phyloP scores from a whole-genome alignment of 2,329 filamentous ascomycete genomes.

The Nemania sp. region DNA sequence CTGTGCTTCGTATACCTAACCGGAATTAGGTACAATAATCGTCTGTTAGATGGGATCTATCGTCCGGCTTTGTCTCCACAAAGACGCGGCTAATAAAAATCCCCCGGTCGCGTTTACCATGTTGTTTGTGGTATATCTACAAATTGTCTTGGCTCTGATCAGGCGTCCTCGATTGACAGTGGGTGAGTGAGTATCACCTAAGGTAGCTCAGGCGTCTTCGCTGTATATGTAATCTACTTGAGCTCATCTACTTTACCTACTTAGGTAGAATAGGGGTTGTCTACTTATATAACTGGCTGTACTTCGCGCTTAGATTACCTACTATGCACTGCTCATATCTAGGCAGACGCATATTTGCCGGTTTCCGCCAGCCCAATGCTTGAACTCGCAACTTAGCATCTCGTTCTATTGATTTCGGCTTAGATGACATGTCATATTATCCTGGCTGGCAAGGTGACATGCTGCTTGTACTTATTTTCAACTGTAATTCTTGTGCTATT shows the following conservation, averaged over 20 bases:
- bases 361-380: conserved; percentile 8
- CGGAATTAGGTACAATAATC: background rate
- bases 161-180: too few relatives aligned
- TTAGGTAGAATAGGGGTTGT: too few relatives aligned
- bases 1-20: too few relatives aligned
- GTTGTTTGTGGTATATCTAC: background rate
- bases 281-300: background rate
- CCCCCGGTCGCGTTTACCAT: conserved; percentile 2
- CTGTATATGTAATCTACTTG: too few relatives aligned
- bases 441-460: conserved; percentile 3
- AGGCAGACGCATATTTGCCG: conserved; percentile 4
- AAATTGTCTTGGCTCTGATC: conserved; percentile 10
- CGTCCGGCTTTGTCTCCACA: conserved; percentile 14
- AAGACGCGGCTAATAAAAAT: conserved; percentile 4
- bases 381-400: conserved; percentile 19
- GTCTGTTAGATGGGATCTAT: conserved; percentile 7
- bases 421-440: conserved; percentile 21
- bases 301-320: background rate
- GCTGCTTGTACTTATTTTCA: background rate
- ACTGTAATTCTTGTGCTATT: background rate
- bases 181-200: too few relatives aligned
- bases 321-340: background rate
- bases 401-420: conserved; percentile 18
- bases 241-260: too few relatives aligned
- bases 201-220: too few relatives aligned